These are phyloP conservation scores for Piper betle DNA, from an alignment of 164 flowering plant species.

Conservation along the genomic window DNA sequence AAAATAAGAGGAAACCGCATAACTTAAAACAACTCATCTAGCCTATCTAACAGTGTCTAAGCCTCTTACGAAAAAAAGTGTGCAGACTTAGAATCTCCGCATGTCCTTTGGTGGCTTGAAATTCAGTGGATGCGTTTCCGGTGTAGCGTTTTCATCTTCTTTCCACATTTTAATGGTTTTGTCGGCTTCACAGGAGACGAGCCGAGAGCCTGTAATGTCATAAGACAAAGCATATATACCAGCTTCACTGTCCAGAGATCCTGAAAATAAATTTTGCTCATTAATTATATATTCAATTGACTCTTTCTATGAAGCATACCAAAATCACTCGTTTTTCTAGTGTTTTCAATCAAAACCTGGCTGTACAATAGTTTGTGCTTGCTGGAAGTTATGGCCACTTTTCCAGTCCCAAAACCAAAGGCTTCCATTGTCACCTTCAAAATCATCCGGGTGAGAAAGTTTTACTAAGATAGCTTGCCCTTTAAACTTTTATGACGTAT, in stretches of 20 bases:
- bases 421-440: constrained; percentile 91
- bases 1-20: too few species aligned
- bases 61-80: too few species aligned
- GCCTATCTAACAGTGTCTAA: too few species aligned
- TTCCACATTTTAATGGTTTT: constrained; percentile 99
- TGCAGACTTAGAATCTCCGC: constrained; percentile 43
- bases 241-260: constrained; percentile 97
- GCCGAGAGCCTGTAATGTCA: constrained; percentile 78
- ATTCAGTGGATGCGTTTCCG: constrained; percentile 89
- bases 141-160: constrained; percentile 87
- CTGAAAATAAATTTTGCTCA: constrained; percentile 19
- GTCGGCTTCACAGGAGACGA: constrained; percentile 89
- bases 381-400: constrained; percentile 98
- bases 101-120: constrained; percentile 92
- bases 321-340: neutral
- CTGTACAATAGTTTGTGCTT: constrained; percentile 88
- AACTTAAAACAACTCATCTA: too few species aligned
- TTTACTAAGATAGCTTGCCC: neutral
- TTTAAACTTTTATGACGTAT: too few species aligned
- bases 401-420: constrained; percentile 99
- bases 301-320: neutral
- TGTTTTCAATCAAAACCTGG: constrained; percentile 58
- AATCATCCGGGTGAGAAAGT: neutral
- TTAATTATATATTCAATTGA: too few species aligned
- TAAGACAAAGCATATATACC: constrained; percentile 80